phyloP scores from a whole-genome alignment of 1,139 yeast genomes.

The Debaryomycetaceae sp. region DNA sequence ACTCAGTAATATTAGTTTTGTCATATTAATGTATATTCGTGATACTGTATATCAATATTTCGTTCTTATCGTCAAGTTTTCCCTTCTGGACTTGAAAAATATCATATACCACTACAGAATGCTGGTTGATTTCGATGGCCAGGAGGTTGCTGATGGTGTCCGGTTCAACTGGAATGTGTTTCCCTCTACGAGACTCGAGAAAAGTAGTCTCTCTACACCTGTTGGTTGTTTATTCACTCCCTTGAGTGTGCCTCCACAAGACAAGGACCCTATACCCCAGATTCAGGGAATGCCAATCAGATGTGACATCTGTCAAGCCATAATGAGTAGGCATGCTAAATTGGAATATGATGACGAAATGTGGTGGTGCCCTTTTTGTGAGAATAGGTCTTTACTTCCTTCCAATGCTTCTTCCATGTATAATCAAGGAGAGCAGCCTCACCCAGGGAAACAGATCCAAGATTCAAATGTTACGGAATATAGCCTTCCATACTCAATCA shows the following conservation, averaged over 20 bases:
- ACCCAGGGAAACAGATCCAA: conserved; percentile 25
- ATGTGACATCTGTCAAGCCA: conserved; percentile 27
- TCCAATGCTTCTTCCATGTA: conserved; percentile 16
- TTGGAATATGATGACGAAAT: conserved; percentile 27
- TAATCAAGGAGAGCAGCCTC: conserved; percentile 15
- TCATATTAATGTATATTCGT: no score
- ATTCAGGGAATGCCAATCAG: conserved; percentile 11
- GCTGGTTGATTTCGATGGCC: neutral
- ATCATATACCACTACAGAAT: neutral
- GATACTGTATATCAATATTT: neutral
- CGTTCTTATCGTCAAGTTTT: neutral
- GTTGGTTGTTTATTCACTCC: conserved; percentile 39
- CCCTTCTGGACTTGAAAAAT: neutral
- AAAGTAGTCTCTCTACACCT: conserved; percentile 30
- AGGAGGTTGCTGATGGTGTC: conserved; percentile 23
- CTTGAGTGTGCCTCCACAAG: conserved; percentile 9
- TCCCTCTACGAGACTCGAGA: conserved; percentile 39
- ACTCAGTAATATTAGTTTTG: no score
- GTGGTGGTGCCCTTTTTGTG: conserved; percentile 45
- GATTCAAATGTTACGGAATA: conserved; percentile 25
- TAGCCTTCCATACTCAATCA: conserved; percentile 22
- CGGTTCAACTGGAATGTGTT: conserved; percentile 58
- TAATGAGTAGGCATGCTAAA: conserved; percentile 27
- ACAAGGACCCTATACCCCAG: neutral
- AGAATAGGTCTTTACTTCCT: conserved; percentile 21